Conservation (phyloP, 179 eudicot genomes). For the Spergularia azorica region DNA sequence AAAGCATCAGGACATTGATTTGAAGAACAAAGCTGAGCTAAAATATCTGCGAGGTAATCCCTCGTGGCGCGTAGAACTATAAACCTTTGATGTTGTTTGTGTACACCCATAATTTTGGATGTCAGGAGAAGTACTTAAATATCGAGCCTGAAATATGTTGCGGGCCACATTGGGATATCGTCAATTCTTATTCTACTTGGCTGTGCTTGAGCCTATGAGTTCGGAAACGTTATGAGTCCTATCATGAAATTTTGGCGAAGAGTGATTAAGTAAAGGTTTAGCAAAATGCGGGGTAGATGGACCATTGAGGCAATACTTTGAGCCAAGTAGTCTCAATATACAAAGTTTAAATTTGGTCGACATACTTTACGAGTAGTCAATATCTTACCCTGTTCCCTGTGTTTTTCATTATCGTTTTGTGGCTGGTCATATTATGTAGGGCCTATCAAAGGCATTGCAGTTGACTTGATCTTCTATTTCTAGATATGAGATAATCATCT, state of each 20-base stretch:
- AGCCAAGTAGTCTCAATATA: neutral
- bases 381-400: neutral
- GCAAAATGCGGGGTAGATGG: neutral
- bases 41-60: constrained; percentile 63
- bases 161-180: neutral
- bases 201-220: neutral
- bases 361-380: neutral
- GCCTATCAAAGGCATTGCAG: constrained; percentile 2
- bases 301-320: neutral
- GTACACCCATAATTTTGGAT: neutral
- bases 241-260: neutral
- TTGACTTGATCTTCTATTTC: constrained; percentile 1
- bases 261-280: neutral
- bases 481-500: neutral
- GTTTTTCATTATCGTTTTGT: neutral
- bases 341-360: neutral
- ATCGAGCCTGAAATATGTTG: neutral
- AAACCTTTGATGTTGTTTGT: neutral
- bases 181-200: neutral
- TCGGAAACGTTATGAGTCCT: too few species aligned
- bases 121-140: neutral
- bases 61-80: neutral
- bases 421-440: neutral
- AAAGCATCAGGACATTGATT: constrained; percentile 55
- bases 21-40: constrained; percentile 69